Evolutionary conservation across 768 basidiomycete genomes (phyloP).

Genomic region (Coprinellus micaceus): DNA sequence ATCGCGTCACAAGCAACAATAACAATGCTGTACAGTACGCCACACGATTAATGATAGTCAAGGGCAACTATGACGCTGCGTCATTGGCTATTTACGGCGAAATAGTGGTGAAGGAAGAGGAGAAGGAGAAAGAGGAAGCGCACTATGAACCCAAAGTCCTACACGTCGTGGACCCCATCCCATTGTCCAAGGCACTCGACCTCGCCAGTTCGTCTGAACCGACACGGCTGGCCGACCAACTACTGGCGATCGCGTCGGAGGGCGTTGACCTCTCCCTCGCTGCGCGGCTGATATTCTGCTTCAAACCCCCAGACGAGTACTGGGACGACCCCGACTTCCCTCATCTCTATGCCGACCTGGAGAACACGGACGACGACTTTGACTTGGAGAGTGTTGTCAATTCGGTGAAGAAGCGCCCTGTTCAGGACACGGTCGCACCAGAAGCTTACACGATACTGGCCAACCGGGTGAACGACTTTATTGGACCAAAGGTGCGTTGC

Average conservation of each 20-base stretch:
- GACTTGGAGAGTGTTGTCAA: constrained; percentile 57
- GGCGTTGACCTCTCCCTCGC: constrained; percentile 62
- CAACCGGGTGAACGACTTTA: constrained; percentile 47
- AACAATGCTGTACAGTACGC: constrained; percentile 43
- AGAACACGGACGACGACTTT: constrained; percentile 43
- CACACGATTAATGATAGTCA: constrained; percentile 77
- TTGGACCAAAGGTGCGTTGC: constrained; percentile 55
- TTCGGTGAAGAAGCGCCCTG: constrained; percentile 47
- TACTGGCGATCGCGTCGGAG: constrained; percentile 59
- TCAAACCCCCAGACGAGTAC: constrained; percentile 75
- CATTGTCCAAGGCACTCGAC: constrained; percentile 53
- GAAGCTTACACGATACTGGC: constrained; percentile 56
- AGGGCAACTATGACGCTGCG: constrained; percentile 64
- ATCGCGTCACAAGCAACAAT: not conserved
- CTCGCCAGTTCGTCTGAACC: constrained; percentile 60
- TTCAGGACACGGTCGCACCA: constrained; percentile 50
- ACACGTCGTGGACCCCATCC: constrained; percentile 28
- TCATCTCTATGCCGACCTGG: constrained; percentile 61
- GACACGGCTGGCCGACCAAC: constrained; percentile 53
- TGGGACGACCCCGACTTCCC: constrained; percentile 78
- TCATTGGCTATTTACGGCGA: constrained; percentile 66
- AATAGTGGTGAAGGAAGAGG: constrained; percentile 41
- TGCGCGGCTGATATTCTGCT: constrained; percentile 71
- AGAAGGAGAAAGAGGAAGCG: too few relatives aligned
- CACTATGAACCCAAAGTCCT: constrained; percentile 43